Percentiles rank a stretch among this genome's conserved stretches.
Evolutionary conservation across 75 land plant genomes (phyloP).

Genomic region (Isoetes taiwanensis): DNA sequence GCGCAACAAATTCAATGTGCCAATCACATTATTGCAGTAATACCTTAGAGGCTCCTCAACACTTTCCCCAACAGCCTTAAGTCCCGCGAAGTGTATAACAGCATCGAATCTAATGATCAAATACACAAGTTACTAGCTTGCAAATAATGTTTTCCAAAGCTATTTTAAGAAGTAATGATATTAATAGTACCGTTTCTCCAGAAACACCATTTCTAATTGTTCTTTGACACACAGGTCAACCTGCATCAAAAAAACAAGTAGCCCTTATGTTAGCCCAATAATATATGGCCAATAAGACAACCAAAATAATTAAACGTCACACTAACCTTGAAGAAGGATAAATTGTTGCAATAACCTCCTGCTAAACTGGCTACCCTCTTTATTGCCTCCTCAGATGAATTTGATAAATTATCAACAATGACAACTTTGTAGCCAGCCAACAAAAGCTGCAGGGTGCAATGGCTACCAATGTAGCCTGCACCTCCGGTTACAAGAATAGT

Average conservation of each 20-base stretch:
- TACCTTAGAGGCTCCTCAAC: conserved; percentile 59
- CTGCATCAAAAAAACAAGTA: conserved; percentile 26
- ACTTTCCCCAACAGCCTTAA: conserved; percentile 96
- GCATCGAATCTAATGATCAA: conserved; percentile 98
- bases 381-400: conserved; percentile 51
- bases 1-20: conserved; percentile 62
- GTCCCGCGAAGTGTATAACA: conserved; percentile 92
- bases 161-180: too few relatives aligned
- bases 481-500: conserved; percentile 75
- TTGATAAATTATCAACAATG: conserved; percentile 63
- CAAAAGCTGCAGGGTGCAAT: conserved; percentile 68
- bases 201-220: conserved; percentile 42
- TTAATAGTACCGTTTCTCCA: too few relatives aligned
- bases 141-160: too few relatives aligned
- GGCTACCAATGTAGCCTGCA: conserved; percentile 80
- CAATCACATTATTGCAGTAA: conserved; percentile 70
- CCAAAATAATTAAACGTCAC: neutral
- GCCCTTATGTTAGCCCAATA: neutral
- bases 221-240: conserved; percentile 51
- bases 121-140: too few relatives aligned
- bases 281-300: neutral
- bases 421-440: conserved; percentile 43
- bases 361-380: conserved; percentile 41
- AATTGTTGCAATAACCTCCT: conserved; percentile 33
- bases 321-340: conserved; percentile 40